These are phyloP conservation scores for Trichophyton benhamiae DNA, from an alignment of 2,329 filamentous ascomycete species.

Conservation along the genomic window DNA sequence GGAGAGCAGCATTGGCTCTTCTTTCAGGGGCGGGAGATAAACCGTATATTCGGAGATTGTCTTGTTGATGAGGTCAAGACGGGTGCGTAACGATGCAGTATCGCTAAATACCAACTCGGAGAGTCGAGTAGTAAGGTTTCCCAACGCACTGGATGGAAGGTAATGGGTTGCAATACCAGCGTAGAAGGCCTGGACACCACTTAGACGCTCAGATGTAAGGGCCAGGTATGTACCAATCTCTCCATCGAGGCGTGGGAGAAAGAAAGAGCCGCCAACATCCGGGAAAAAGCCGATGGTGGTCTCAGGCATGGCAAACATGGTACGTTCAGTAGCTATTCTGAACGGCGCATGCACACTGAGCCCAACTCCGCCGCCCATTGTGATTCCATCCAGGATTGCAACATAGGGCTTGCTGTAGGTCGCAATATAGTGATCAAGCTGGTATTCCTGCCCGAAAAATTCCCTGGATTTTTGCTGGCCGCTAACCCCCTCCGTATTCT, in stretches of 20 bases:
- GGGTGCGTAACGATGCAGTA: slow-evolving; percentile 49
- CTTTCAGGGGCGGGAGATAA: slow-evolving; percentile 52
- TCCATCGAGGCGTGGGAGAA: slow-evolving; percentile 80
- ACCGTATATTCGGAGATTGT: slow-evolving; percentile 89
- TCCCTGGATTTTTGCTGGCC: slow-evolving; percentile 65
- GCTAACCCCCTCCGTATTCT: slow-evolving; percentile 53
- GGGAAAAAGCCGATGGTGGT: slow-evolving; percentile 98
- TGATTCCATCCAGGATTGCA: slow-evolving; percentile 93
- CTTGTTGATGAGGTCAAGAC: slow-evolving; percentile 62
- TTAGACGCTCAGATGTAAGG: slow-evolving; percentile 72
- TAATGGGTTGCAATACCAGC: slow-evolving; percentile 91
- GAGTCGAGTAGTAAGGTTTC: slow-evolving; percentile 68
- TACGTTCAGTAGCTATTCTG: slow-evolving; percentile 90
- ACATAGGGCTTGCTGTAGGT: slow-evolving; percentile 90
- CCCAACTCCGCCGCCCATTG: slow-evolving; percentile 95
- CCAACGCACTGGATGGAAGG: slow-evolving; percentile 76
- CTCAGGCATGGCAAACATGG: slow-evolving; percentile 95
- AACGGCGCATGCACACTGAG: slow-evolving; percentile 91
- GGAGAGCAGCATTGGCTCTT: slow-evolving; percentile 53
- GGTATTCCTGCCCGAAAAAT: slow-evolving; percentile 93
- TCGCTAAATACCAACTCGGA: slow-evolving; percentile 84
- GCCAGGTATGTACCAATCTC: slow-evolving; percentile 82
- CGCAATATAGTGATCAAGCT: slow-evolving; percentile 87
- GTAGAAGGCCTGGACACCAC: slow-evolving; percentile 77
- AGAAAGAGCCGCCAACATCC: slow-evolving; percentile 93